Percentiles rank a stretch among this genome's conserved stretches.
Conservation (phyloP, 176 grass and related monocot species). For the Tillandsia leiboldiana region DNA sequence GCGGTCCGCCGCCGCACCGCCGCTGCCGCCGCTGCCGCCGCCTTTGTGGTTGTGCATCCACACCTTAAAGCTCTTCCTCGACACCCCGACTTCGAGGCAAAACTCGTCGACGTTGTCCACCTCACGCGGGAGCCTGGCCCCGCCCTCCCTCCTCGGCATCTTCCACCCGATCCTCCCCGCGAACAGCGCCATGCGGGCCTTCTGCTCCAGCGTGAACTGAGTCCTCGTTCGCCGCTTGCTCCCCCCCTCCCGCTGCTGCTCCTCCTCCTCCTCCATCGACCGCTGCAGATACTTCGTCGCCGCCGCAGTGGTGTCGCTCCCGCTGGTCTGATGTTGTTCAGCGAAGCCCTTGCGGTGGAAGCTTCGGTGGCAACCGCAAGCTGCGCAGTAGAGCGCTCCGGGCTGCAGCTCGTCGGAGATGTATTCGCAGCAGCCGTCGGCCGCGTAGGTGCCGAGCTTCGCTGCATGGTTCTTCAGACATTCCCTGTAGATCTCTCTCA, state of each 20-base stretch:
- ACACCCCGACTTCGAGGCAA: slow-evolving; percentile 75
- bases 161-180: slow-evolving; percentile 74
- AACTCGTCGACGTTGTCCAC: slow-evolving; percentile 62
- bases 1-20: slow-evolving; percentile 47
- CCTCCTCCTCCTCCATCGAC: slow-evolving; percentile 35
- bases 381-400: slow-evolving; percentile 37
- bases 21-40: slow-evolving; percentile 8
- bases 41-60: slow-evolving; percentile 99
- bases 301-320: slow-evolving; percentile 9
- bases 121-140: slow-evolving; percentile 20
- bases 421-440: slow-evolving; percentile 91
- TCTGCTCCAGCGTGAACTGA: slow-evolving; percentile 82
- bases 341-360: slow-evolving; percentile 63
- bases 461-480: slow-evolving; percentile 95
- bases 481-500: slow-evolving; percentile 60
- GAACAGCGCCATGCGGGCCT: slow-evolving; percentile 54
- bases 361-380: slow-evolving; percentile 86
- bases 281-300: slow-evolving; percentile 21
- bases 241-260: background rate
- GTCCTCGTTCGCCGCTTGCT: slow-evolving; percentile 54
- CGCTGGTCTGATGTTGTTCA: slow-evolving; percentile 22
- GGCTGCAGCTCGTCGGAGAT: slow-evolving; percentile 52
- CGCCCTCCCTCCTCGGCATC: slow-evolving; percentile 73
- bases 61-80: slow-evolving; percentile 80
- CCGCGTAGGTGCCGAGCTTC: slow-evolving; percentile 74